Evolutionary conservation across 208 protist genomes (phyloP).

Genomic region (Strigomonas galati): DNA sequence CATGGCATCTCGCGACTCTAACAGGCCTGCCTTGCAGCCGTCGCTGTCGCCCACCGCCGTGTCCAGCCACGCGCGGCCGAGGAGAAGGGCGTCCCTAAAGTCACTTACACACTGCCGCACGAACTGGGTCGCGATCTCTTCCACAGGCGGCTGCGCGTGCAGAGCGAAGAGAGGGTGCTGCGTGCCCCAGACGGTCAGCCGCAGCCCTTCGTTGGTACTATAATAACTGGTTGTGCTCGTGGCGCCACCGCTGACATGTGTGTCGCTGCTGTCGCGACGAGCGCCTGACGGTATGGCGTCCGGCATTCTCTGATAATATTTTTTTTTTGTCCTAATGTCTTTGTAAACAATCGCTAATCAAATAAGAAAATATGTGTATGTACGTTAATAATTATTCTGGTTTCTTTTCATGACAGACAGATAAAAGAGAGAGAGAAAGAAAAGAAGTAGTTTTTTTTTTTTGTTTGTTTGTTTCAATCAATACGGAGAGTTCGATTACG

Average conservation of each 20-base stretch:
- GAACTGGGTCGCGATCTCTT: constrained; percentile 27
- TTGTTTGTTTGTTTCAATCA: no score
- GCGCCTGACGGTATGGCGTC: not conserved
- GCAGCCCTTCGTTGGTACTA: constrained; percentile 31
- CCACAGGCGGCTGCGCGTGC: constrained; percentile 23
- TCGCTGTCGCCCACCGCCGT: not conserved
- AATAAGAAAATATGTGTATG: not conserved
- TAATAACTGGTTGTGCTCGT: not conserved
- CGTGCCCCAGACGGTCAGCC: constrained; percentile 52
- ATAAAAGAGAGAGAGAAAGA: constrained; percentile 20
- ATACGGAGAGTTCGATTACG: no score
- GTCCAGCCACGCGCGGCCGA: constrained; percentile 27
- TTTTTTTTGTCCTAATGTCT: not conserved
- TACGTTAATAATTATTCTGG: not conserved
- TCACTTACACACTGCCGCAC: constrained; percentile 48
- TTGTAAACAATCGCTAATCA: not conserved
- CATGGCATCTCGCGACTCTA: not conserved
- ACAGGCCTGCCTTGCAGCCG: not conserved
- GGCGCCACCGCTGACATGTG: not conserved
- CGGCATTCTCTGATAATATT: not conserved
- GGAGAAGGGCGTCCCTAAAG: constrained; percentile 46
- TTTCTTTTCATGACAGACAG: not conserved
- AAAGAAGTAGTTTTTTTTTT: not conserved
- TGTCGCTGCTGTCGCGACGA: not conserved
- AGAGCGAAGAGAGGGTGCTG: constrained; percentile 44